Evolutionary conservation across 805 yeast species (phyloP), one percentile per base, ranked within the genome.

Genomic region (Pichia californica): DNA sequence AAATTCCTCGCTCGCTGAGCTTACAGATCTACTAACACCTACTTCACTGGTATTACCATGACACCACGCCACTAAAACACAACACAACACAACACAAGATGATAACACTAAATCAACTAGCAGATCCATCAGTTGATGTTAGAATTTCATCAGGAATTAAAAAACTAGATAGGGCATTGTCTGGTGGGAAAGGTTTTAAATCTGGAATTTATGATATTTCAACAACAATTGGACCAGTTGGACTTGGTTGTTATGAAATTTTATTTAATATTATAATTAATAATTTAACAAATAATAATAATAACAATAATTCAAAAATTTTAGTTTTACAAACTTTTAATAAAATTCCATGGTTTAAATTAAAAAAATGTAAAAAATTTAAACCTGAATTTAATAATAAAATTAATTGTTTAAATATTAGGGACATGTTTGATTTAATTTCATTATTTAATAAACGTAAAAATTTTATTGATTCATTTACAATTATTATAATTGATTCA

Each of bases 161-260:
- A 3, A 51, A 50, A 27, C 36, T 58, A 5, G 60, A 58, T 29
- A 7, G 21, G 2, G 35, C 47, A 10, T 38, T 57, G 3, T 28
- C 34, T 6, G 61, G 60, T 1, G 40, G 43, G 8, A 39, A 47
- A 7, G 64, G 64, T 3, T 52, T 58, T 33, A 40, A 43, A 20
- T 50, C 54, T 3, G 51, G 55, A 7, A 34, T 61, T 7, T 60
- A 61, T 40, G 64, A 61, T 40, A 29, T 61, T 7, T 51, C 56
- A n/a, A 49, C 54, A 21, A 43, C 53, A 6, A 56, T 62, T 13
- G 64, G 63, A 0, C 20, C 26, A 3, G 31, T 38, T n/a, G 50
- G 51, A 16, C 47, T 53, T 8, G 64, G 59, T 2, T 51, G 55
- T 26, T 59, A 61, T 58, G 61, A 59, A 28, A 27, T 59, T 1